Evolutionary conservation across 1,284 basidiomycete species (phyloP).

Genomic region (Moesziomyces aphidis): DNA sequence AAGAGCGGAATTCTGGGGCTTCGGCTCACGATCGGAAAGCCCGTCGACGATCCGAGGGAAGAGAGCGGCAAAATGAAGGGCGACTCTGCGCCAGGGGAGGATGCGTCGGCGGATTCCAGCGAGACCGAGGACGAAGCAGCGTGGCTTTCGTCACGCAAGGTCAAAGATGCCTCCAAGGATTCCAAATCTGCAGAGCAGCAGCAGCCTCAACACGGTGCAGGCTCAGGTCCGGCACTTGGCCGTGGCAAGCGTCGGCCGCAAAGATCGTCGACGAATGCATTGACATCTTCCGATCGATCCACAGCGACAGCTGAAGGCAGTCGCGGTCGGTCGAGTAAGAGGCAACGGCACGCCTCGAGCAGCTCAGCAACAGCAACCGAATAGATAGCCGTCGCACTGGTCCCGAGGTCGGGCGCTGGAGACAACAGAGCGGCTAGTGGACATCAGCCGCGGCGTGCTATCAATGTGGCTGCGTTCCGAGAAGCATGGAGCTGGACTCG

Average conservation of each 20-base stretch:
- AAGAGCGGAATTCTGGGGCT: conserved; percentile 48
- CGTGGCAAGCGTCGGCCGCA: not conserved
- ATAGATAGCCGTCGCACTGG: not conserved
- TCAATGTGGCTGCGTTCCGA: no score
- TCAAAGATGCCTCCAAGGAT: not conserved
- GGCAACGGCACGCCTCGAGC: conserved; percentile 3
- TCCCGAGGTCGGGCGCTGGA: not conserved
- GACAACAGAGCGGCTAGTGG: no score
- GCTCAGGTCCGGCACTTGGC: not conserved
- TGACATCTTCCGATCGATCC: not conserved
- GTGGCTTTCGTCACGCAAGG: conserved; percentile 7
- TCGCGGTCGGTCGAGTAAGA: not conserved
- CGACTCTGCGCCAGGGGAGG: not conserved
- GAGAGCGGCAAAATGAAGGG: conserved; percentile 32
- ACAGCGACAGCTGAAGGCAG: not conserved
- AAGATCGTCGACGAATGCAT: conserved; percentile 1
- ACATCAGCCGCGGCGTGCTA: no score
- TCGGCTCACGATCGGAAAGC: conserved; percentile 52
- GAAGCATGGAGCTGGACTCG: no score
- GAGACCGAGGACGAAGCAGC: conserved; percentile 18
- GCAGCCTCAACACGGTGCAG: not conserved
- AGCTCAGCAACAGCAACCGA: conserved; percentile 11
- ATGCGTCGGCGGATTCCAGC: conserved; percentile 1
- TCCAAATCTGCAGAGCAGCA: not conserved
- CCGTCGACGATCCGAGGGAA: conserved; percentile 41